Evolutionary conservation across 164 flowering plant species (phyloP).

Genomic region (Paratinospora sagittata): DNA sequence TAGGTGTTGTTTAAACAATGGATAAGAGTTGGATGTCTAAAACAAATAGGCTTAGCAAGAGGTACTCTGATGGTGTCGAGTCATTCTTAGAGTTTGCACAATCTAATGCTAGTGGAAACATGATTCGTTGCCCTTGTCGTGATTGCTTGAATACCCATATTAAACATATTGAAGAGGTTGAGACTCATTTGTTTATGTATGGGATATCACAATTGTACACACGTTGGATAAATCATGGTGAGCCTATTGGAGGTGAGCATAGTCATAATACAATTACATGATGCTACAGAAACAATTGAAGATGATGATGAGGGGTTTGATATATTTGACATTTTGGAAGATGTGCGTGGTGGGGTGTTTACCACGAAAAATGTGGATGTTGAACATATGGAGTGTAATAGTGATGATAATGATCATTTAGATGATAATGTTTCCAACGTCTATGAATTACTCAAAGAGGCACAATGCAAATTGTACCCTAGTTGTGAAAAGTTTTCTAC

Average conservation of each 20-base stretch:
- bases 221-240: not conserved
- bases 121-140: not conserved
- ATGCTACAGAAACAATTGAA: too few species aligned
- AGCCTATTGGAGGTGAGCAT: not conserved
- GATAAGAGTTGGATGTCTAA: too few species aligned
- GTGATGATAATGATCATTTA: not conserved
- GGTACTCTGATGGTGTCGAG: too few species aligned
- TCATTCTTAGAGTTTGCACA: not conserved
- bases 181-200: not conserved
- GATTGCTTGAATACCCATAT: not conserved
- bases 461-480: not conserved
- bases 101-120: not conserved
- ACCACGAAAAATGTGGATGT: not conserved
- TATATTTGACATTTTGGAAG: too few species aligned
- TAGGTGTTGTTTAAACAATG: too few species aligned
- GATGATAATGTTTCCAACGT: not conserved
- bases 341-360: not conserved
- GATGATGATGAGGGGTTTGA: too few species aligned
- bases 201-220: not conserved
- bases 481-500: not conserved
- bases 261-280: not conserved
- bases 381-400: not conserved
- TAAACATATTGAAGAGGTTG: not conserved
- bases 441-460: not conserved
- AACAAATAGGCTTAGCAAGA: too few species aligned